Evolutionary conservation across 805 yeast species (phyloP), one percentile per base, ranked within the genome.

Genomic region (Hanseniaspora meyeri): DNA sequence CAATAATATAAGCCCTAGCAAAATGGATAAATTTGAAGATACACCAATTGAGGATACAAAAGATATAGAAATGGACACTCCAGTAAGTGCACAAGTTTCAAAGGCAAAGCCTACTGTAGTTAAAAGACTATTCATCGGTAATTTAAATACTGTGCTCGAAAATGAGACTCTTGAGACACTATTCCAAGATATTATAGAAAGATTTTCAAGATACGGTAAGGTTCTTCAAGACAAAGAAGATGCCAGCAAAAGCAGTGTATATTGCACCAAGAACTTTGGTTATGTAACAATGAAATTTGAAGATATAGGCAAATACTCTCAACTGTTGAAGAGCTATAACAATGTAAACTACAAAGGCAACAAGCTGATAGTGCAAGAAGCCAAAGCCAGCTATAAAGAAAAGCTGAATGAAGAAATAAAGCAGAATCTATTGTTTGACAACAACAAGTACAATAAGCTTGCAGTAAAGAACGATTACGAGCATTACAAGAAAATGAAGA

Each of bases 311-410:
- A 19, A 51, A 10, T 79, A 75, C 55, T 70, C 68, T 1, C 77
- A 77, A 49, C 68, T 91, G 52, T 75, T 76, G 58, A 66, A 70
- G 7, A 72, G 85, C 0, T 76, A 87, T 60, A 78, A 87, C 65
- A 93, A 90, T 34, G 78, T 84, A 1, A 77, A 77, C 29, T 91
- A 76, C 69, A 87, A 85, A 75, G 95, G 95, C 2, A 74, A 83
- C 29, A 79, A 76, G 54, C 67, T 91, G 38, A 72, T 73, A 2
- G 69, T 91, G 10, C 80, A 76, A 53, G 66, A 70, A 47, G 96
- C 97, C 3, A 79, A 76, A 61, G 81, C 81, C 0, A 72, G 72
- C 46, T 85, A 70, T 67, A 63, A 69, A 47, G 55, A 51, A 16
- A 51, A 51, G 20, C 8, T 51, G 8, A 19, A 19, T n/a, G 48